phyloP scores from a whole-genome alignment of 441 rosid genomes.

The Pelargonium cotyledonis region DNA sequence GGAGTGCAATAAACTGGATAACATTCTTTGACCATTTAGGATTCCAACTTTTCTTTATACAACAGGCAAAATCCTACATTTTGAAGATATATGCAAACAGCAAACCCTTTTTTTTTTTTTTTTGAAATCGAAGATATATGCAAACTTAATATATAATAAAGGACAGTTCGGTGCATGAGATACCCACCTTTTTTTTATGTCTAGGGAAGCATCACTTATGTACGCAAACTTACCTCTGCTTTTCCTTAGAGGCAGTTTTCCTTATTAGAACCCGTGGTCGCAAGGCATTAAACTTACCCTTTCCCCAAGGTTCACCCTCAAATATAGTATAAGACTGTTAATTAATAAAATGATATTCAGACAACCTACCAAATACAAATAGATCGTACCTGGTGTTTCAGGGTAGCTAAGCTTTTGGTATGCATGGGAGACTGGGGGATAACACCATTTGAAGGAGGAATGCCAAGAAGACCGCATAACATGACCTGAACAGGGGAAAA shows the following conservation, averaged over 20 bases:
- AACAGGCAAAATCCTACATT: neutral
- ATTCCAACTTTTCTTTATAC: neutral
- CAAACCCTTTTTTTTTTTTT: too few species aligned
- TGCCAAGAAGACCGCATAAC: constrained; percentile 69
- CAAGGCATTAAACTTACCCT: too few species aligned
- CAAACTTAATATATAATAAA: too few species aligned
- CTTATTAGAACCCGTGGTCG: too few species aligned
- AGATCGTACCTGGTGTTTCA: constrained; percentile 63
- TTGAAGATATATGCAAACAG: neutral
- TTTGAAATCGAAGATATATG: too few species aligned
- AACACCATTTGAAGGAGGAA: constrained; percentile 78
- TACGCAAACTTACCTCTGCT: too few species aligned
- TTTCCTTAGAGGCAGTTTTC: too few species aligned
- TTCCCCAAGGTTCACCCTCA: neutral
- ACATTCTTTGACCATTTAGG: neutral
- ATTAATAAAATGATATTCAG: neutral
- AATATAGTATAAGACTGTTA: neutral
- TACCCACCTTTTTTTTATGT: too few species aligned
- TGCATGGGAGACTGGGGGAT: constrained; percentile 87
- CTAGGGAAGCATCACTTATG: too few species aligned
- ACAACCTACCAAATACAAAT: constrained; percentile 4
- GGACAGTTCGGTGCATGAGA: too few species aligned
- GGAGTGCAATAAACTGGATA: neutral
- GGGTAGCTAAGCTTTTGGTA: constrained; percentile 66
- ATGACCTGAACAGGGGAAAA: constrained; percentile 40